phyloP scores from a whole-genome alignment of 1,139 yeast species.

The Ogataea hybrid region DNA sequence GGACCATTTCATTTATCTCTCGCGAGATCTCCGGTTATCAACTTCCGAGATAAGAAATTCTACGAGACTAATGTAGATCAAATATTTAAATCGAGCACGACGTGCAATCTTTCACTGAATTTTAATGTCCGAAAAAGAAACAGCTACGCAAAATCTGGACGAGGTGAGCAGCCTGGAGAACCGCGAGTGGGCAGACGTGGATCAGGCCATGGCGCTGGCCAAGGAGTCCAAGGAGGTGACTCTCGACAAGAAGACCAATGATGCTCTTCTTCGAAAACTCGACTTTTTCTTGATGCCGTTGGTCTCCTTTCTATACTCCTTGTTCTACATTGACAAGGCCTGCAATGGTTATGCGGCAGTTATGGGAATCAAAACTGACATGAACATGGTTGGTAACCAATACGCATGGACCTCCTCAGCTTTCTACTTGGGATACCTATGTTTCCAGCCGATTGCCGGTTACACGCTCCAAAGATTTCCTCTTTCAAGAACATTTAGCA shows the following conservation, averaged over 20 bases:
- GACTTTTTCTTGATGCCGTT: conserved; percentile 54
- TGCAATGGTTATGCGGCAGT: conserved; percentile 59
- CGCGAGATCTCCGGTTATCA: conserved; percentile 4
- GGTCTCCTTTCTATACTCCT: conserved; percentile 51
- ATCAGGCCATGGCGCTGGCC: conserved; percentile 31
- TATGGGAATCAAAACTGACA: conserved; percentile 43
- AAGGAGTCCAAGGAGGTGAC: conserved; percentile 27
- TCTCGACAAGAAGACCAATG: conserved; percentile 31
- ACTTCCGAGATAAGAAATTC: conserved; percentile 9
- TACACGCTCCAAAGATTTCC: conserved; percentile 43
- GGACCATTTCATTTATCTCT: neutral
- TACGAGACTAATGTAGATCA: neutral
- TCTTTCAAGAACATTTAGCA: conserved; percentile 37
- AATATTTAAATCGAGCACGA: neutral
- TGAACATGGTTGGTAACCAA: conserved; percentile 44
- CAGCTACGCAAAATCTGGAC: neutral
- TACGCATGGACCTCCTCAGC: conserved; percentile 60
- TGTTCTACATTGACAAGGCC: conserved; percentile 45
- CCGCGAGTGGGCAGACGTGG: conserved; percentile 12
- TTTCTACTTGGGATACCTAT: conserved; percentile 51
- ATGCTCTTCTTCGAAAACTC: conserved; percentile 44
- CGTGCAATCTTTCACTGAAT: neutral
- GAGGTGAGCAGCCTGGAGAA: neutral
- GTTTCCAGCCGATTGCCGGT: conserved; percentile 37
- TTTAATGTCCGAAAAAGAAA: conserved; percentile 6